Evolutionary conservation across 768 basidiomycete species (phyloP).

Genomic region (Lentinula lateritia): DNA sequence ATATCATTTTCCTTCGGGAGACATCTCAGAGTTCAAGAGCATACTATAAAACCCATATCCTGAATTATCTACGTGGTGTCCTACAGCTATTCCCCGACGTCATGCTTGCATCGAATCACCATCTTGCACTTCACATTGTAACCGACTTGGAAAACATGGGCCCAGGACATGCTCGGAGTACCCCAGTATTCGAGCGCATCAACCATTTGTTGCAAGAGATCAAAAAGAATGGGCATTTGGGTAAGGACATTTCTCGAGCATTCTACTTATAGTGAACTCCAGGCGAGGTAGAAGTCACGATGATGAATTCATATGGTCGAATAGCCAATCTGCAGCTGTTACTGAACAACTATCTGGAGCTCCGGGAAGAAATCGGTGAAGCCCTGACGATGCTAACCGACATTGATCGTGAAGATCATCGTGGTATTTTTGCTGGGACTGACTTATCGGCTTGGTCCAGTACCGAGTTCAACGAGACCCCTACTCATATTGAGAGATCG

Average conservation of each 20-base stretch:
- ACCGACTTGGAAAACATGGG: slow-evolving; percentile 16
- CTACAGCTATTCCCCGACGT: slow-evolving; percentile 13
- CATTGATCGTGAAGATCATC: slow-evolving; percentile 2
- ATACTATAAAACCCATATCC: slow-evolving; percentile 15
- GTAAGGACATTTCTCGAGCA: slow-evolving; percentile 3
- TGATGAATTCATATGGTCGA: slow-evolving; percentile 8
- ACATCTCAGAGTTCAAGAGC: slow-evolving; percentile 15
- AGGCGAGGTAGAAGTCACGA: slow-evolving; percentile 15
- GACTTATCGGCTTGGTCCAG: not conserved
- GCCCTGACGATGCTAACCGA: slow-evolving; percentile 8
- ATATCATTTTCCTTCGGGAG: slow-evolving; percentile 15
- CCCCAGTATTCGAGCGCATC: slow-evolving; percentile 23
- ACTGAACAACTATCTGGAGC: slow-evolving; percentile 7
- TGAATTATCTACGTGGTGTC: slow-evolving; percentile 13
- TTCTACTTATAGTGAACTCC: too few species aligned
- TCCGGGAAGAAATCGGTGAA: slow-evolving; percentile 1
- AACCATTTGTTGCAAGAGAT: slow-evolving; percentile 18
- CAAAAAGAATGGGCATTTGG: slow-evolving; percentile 18
- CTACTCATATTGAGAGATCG: not conserved
- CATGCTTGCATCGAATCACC: slow-evolving; percentile 15
- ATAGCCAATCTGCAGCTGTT: slow-evolving; percentile 11
- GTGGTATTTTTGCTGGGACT: not conserved
- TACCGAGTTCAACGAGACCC: not conserved
- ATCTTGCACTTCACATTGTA: slow-evolving; percentile 18
- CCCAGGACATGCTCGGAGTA: slow-evolving; percentile 20